Percentiles rank a stretch among this genome's conserved stretches.
These are phyloP conservation scores for Paulinella micropora DNA, from an alignment of 78 protist genomes.

Conservation along the genomic window DNA sequence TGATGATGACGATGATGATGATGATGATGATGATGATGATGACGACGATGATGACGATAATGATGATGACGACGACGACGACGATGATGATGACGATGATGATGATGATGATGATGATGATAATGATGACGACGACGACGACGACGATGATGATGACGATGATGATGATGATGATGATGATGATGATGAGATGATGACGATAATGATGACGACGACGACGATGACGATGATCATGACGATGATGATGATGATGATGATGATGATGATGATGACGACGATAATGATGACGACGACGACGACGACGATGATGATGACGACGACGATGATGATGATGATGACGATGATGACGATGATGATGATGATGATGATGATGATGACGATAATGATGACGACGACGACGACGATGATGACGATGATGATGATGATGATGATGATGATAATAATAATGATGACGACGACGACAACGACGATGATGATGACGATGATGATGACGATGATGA, in stretches of 20 bases:
- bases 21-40: neutral
- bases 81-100: neutral
- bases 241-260: too few relatives aligned
- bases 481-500: neutral
- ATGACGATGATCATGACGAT: too few relatives aligned
- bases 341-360: neutral
- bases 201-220: too few relatives aligned
- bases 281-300: neutral
- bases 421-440: neutral
- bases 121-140: neutral
- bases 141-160: neutral
- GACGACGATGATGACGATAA: neutral
- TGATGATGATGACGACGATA: neutral
- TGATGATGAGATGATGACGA: too few relatives aligned
- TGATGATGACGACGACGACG: neutral
- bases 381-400: neutral
- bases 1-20: neutral
- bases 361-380: neutral
- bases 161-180: too few relatives aligned
- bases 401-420: neutral
- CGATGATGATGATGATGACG: neutral
- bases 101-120: neutral
- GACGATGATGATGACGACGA: neutral
- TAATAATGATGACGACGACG: neutral
- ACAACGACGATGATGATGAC: neutral